A percentile compares a stretch with the other conserved stretches of the same genome.
Evolutionary conservation across 2,329 filamentous ascomycete genomes (phyloP).

Genomic region (Trichoderma brevicompactum): DNA sequence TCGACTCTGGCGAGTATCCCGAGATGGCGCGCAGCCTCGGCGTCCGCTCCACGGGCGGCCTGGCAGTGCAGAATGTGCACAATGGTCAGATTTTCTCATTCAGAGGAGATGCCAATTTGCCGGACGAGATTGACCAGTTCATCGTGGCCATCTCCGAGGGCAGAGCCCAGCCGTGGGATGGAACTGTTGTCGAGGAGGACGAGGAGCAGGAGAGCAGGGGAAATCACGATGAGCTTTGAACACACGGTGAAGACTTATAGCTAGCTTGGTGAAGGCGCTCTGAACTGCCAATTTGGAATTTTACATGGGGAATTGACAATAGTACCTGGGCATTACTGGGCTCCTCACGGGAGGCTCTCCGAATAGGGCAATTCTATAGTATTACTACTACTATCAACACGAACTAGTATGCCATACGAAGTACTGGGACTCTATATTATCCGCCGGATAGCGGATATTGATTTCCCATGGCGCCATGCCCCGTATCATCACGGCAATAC

Average conservation of each 20-base stretch:
- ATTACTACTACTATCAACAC: no score
- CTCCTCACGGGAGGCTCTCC: no score
- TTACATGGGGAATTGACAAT: no score
- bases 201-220: not conserved
- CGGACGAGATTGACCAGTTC: constrained; percentile 48
- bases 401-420: no score
- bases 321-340: no score
- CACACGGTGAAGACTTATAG: not conserved
- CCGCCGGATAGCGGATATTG: no score
- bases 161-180: constrained; percentile 46
- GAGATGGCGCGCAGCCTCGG: constrained; percentile 50
- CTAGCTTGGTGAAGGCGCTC: not conserved
- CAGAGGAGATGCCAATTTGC: constrained; percentile 36
- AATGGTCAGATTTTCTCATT: constrained; percentile 51
- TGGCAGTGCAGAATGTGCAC: constrained; percentile 52
- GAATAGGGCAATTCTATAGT: no score
- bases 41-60: constrained; percentile 34
- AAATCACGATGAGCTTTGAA: constrained; percentile 27
- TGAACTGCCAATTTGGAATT: not conserved
- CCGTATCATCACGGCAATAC: not conserved
- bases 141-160: constrained; percentile 51
- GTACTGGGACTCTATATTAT: no score
- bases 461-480: no score
- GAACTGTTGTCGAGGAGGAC: not conserved
- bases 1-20: constrained; percentile 51